Evolutionary conservation across 305 asterid species (phyloP).

Genomic region (Fraxinus dipetala): DNA sequence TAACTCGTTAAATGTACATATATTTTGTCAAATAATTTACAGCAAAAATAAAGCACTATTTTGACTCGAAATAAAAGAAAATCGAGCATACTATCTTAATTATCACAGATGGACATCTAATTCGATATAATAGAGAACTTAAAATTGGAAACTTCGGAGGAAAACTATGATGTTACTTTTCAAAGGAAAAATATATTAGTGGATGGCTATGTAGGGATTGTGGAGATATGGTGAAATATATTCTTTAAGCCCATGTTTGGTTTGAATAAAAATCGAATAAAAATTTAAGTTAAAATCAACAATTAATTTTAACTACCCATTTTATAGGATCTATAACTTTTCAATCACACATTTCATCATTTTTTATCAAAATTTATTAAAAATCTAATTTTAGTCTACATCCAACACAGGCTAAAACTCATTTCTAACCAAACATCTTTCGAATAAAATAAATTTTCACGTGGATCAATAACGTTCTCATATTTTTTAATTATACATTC

Average conservation of each 20-base stretch:
- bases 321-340: no score
- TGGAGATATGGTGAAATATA: conserved; percentile 20
- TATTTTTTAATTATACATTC: no score
- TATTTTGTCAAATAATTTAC: background rate
- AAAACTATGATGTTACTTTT: conserved; percentile 20
- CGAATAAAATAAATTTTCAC: no score
- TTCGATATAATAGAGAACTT: background rate
- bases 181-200: background rate
- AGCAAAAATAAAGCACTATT: background rate
- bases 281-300: no score
- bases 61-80: conserved; percentile 12
- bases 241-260: no score
- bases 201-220: conserved; percentile 34
- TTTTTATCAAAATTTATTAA: no score
- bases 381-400: no score
- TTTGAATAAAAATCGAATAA: no score
- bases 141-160: background rate
- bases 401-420: background rate
- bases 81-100: conserved; percentile 25
- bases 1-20: conserved; percentile 17
- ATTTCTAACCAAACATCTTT: no score
- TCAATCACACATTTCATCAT: no score
- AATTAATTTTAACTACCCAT: no score
- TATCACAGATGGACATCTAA: conserved; percentile 11
- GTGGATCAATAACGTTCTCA: no score